Evolutionary conservation across 768 basidiomycete genomes (phyloP), one percentile per base, ranked within the genome.

Genomic region (Hericium coralloides): DNA sequence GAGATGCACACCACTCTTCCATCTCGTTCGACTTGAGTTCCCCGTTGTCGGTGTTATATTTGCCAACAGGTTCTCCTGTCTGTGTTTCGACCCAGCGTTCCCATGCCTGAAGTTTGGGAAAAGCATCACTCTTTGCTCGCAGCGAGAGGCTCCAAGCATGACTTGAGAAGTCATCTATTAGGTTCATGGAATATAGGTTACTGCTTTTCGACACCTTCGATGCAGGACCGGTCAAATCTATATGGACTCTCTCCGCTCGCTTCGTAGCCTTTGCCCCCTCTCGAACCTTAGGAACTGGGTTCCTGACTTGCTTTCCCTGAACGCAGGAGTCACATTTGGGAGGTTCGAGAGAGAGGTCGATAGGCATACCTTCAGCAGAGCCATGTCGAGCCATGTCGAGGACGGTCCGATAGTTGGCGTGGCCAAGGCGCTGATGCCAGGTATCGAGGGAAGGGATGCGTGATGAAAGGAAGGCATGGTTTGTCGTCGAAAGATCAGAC

Each of bases 391-490:
- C 58, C 55, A 67, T 58, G 18, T 61, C 37, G 23, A 59, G 38
- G 10, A 68, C 55, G 15, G 60, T 25, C 8, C 49, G 41, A 38
- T 62, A 59, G 54, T 68, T 66, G 14, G 54, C 48, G 55, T 67
- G 68, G 8, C 66, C 65, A 14, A 66, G 60, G 31, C 59, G 64
- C 12, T 59, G 60, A 47, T 69, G 68, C 65, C 66, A 68, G 36
- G 58, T 62, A 4, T 60, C 57, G 14, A 65, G 52, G 23, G 50
- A 49, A 4, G 63, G 52, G 1, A 36, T 9, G 12, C 25, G 58
- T 14, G 22, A 14, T 20, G 56, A 31, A 22, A 53, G n/a, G 38
- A 38, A 49, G 17, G 60, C 57, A 14, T 54, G 36, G 10, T 54
- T 12, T 41, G 12, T n/a, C n/a, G 39, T 41, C 9, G 9, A 12